A percentile compares a stretch with the other conserved stretches of the same genome.
These are phyloP conservation scores for Schizosaccharomyces japonicus DNA, from an alignment of 805 yeast species.

Conservation along the genomic window DNA sequence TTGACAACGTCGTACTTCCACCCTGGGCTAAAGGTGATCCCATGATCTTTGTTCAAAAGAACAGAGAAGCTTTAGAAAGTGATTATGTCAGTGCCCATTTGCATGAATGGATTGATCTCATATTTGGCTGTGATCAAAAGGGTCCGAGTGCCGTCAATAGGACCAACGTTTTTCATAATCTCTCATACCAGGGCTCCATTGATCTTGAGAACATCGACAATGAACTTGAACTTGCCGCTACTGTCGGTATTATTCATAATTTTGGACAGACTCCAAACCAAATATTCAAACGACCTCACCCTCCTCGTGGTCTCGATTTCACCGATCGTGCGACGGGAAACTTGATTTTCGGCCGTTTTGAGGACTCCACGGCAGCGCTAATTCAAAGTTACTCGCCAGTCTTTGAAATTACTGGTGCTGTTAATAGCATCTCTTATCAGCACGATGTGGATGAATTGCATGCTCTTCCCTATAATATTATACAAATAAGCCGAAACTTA, in stretches of 20 bases:
- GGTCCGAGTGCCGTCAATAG: constrained; percentile 45
- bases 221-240: constrained; percentile 47
- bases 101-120: constrained; percentile 64
- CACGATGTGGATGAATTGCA: neutral
- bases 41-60: constrained; percentile 41
- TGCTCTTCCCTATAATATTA: neutral
- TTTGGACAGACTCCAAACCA: constrained; percentile 79
- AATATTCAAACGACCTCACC: constrained; percentile 47
- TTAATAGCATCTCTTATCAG: neutral
- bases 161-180: constrained; percentile 57
- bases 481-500: neutral
- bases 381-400: constrained; percentile 8
- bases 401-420: constrained; percentile 7
- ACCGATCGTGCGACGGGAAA: neutral
- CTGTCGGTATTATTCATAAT: constrained; percentile 67
- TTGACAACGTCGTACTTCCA: constrained; percentile 47
- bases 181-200: constrained; percentile 67
- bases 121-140: constrained; percentile 60
- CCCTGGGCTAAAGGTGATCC: constrained; percentile 72
- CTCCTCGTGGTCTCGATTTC: constrained; percentile 15
- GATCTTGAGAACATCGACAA: constrained; percentile 52
- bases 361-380: constrained; percentile 7
- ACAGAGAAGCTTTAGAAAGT: constrained; percentile 66
- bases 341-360: neutral
- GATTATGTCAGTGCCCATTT: constrained; percentile 53